Percentiles rank a stretch among this genome's conserved stretches.
Evolutionary conservation across 495 filamentous ascomycete genomes (phyloP).

Genomic region (Acidomyces sp.): DNA sequence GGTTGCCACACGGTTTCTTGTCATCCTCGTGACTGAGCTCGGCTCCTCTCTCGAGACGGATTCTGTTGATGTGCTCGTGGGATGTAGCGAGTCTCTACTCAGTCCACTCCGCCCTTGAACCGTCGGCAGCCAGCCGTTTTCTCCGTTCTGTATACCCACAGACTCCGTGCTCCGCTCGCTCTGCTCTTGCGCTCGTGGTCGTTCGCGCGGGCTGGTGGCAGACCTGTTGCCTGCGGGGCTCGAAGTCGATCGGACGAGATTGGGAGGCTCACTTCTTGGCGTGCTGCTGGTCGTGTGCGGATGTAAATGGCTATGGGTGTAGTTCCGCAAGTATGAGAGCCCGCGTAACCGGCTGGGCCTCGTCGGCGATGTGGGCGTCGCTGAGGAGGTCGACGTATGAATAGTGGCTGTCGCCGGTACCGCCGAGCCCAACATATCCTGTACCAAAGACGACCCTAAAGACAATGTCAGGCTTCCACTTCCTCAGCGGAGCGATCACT

Average conservation of each 20-base stretch:
- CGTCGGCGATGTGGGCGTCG: slow-evolving; percentile 35
- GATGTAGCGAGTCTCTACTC: slow-evolving; percentile 1
- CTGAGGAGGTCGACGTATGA: slow-evolving; percentile 32
- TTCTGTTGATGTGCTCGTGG: slow-evolving; percentile 10
- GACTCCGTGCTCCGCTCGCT: neutral
- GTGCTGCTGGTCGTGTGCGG: slow-evolving; percentile 29
- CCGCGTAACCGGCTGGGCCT: slow-evolving; percentile 54
- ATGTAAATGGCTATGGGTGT: slow-evolving; percentile 53
- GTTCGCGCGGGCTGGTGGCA: neutral
- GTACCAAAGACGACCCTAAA: too few species aligned
- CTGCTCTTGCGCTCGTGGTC: neutral
- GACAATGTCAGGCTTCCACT: too few species aligned
- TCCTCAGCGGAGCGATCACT: too few species aligned
- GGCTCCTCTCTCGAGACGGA: slow-evolving; percentile 7
- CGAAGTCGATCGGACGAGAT: slow-evolving; percentile 11
- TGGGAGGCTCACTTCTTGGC: slow-evolving; percentile 8
- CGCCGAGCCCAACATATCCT: slow-evolving; percentile 41
- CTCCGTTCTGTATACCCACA: slow-evolving; percentile 6
- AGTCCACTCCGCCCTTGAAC: slow-evolving; percentile 12
- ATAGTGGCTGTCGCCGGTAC: slow-evolving; percentile 35
- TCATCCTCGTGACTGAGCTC: slow-evolving; percentile 18
- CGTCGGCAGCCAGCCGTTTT: slow-evolving; percentile 14
- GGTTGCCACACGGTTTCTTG: slow-evolving; percentile 24
- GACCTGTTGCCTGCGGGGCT: neutral
- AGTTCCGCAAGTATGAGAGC: slow-evolving; percentile 60